phyloP scores from a whole-genome alignment of 306 rosid species.

The Cucumis cinereus region DNA sequence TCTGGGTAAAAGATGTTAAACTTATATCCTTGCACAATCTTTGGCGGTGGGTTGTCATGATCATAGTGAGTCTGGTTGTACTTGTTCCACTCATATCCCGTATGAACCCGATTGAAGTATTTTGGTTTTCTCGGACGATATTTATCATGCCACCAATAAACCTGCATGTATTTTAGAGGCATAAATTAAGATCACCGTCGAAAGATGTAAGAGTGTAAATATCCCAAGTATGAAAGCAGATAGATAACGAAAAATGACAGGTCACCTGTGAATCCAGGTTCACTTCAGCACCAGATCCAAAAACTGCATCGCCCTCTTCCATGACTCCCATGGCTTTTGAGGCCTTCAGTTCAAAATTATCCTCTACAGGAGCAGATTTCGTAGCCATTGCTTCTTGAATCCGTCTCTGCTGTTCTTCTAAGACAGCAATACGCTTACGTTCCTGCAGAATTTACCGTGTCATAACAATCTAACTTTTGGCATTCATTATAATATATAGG shows the following conservation, averaged over 20 bases:
- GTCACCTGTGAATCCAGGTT: conserved; percentile 86
- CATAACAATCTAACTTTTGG: background rate
- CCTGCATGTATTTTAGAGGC: conserved; percentile 28
- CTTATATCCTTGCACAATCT: conserved; percentile 90
- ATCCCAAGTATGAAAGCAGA: background rate
- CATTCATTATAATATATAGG: background rate
- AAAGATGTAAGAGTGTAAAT: background rate
- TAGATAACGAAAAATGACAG: background rate
- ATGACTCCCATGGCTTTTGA: conserved; percentile 83
- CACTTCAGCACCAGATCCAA: conserved; percentile 86
- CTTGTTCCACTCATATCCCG: conserved; percentile 97
- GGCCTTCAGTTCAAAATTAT: conserved; percentile 78
- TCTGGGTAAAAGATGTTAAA: conserved; percentile 93
- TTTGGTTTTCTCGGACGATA: conserved; percentile 94
- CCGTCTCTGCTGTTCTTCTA: conserved; percentile 73
- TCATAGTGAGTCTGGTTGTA: conserved; percentile 97
- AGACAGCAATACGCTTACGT: conserved; percentile 53
- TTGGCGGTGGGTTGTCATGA: conserved; percentile 98
- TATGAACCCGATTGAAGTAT: conserved; percentile 94
- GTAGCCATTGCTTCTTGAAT: conserved; percentile 69
- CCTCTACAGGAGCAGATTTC: conserved; percentile 71
- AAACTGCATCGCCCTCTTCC: conserved; percentile 97
- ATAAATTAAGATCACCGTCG: background rate
- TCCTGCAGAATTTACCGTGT: conserved; percentile 36
- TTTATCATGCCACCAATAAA: conserved; percentile 98